A percentile compares a stretch with the other conserved stretches of the same genome.
phyloP scores from a whole-genome alignment of 805 yeast species.

The Saturnispora galanensis region DNA sequence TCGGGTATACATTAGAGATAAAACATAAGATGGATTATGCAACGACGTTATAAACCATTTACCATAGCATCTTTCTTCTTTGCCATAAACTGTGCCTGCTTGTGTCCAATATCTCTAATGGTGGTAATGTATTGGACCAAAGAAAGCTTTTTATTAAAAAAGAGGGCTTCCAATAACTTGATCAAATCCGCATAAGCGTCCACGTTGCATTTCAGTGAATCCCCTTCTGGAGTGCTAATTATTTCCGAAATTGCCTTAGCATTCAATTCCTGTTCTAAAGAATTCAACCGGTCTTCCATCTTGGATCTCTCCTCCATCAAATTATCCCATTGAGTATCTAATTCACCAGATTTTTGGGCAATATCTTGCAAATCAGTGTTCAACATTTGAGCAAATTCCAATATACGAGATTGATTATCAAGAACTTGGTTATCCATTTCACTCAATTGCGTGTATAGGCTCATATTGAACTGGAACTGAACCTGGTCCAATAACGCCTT shows the following conservation, averaged over 20 bases:
- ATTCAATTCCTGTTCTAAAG: too few species aligned
- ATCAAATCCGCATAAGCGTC: constrained; percentile 31
- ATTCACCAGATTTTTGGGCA: background rate
- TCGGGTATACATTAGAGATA: too few species aligned
- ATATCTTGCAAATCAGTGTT: constrained; percentile 1
- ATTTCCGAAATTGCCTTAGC: too few species aligned
- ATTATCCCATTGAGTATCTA: background rate
- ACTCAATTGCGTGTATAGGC: background rate
- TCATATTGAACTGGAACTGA: constrained; percentile 1
- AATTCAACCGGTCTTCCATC: background rate
- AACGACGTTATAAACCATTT: too few species aligned
- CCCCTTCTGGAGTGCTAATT: background rate
- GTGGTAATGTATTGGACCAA: constrained; percentile 33
- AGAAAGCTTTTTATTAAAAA: constrained; percentile 37
- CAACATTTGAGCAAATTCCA: background rate
- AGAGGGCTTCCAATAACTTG: constrained; percentile 46
- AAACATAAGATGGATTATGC: too few species aligned
- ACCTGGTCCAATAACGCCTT: background rate
- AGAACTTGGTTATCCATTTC: background rate
- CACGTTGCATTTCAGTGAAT: background rate
- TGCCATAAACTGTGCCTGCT: constrained; percentile 48
- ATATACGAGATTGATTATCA: background rate
- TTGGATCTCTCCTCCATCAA: background rate
- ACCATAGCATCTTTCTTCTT: constrained; percentile 29
- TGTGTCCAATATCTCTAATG: constrained; percentile 48